These are phyloP conservation scores for Sporobolus alterniflorus DNA, from an alignment of 202 grass and related monocot genomes.

Conservation along the genomic window DNA sequence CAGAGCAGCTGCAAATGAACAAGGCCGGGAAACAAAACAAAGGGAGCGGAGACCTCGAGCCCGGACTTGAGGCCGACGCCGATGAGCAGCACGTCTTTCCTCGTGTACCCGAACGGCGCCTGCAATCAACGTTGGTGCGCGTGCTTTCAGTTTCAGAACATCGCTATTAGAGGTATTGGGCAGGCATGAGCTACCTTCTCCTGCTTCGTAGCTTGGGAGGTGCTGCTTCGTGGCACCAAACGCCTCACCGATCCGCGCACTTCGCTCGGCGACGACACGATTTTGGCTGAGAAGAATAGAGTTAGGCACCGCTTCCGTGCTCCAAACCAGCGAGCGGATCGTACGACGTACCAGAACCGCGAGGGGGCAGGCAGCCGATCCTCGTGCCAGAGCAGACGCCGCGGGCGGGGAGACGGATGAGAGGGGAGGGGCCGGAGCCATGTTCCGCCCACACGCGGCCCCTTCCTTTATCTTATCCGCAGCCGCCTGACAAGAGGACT, in stretches of 20 bases:
- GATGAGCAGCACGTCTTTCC: constrained; percentile 97
- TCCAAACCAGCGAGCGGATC: not conserved
- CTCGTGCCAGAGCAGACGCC: not conserved
- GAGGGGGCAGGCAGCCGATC: not conserved
- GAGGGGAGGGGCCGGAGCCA: constrained; percentile 38
- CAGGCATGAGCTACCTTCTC: constrained; percentile 57
- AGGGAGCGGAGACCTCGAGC: constrained; percentile 57
- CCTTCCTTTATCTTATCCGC: constrained; percentile 43
- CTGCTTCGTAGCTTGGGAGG: constrained; percentile 44
- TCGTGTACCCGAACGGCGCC: constrained; percentile 82
- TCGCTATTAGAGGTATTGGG: not conserved
- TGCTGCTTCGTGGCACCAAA: constrained; percentile 43
- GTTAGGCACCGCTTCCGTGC: not conserved
- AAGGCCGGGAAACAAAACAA: not conserved
- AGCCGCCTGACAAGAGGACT: constrained; percentile 19
- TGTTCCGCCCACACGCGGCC: constrained; percentile 26
- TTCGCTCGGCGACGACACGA: not conserved
- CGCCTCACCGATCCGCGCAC: constrained; percentile 3
- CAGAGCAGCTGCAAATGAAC: not conserved
- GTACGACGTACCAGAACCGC: not conserved
- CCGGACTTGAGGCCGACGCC: constrained; percentile 83
- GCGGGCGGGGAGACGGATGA: constrained; percentile 36
- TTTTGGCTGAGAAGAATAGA: not conserved
- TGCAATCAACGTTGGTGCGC: not conserved
- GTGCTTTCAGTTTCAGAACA: not conserved